A percentile compares a stretch with the other conserved stretches of the same genome.
Evolutionary conservation across 306 rosid species (phyloP).

Genomic region (Medicago ruthenica): DNA sequence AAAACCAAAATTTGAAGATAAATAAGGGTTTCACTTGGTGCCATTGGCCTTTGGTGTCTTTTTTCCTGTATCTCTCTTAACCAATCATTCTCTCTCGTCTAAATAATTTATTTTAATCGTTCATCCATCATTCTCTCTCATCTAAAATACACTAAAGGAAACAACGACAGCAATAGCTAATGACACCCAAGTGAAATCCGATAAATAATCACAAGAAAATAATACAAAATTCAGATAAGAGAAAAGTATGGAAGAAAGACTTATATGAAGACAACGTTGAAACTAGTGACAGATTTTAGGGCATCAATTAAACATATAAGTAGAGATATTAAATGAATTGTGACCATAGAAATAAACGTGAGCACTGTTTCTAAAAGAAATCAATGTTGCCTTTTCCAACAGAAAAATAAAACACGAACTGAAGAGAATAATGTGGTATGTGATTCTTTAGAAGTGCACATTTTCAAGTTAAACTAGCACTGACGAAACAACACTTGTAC

Average conservation of each 20-base stretch:
- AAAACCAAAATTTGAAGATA: slow-evolving; percentile 1
- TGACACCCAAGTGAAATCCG: not conserved
- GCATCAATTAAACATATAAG: slow-evolving; percentile 6
- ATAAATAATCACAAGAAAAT: slow-evolving; percentile 32
- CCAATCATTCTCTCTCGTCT: no score
- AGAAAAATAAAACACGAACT: slow-evolving; percentile 22
- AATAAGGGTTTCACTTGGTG: no score
- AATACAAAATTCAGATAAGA: slow-evolving; percentile 3
- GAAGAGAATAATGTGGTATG: slow-evolving; percentile 1
- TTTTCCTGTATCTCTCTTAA: no score
- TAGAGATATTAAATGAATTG: not conserved
- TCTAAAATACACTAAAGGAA: no score
- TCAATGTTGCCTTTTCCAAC: slow-evolving; percentile 20
- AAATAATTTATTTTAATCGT: no score
- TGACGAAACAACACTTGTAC: slow-evolving; percentile 24
- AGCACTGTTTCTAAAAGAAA: slow-evolving; percentile 18
- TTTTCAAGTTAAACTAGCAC: slow-evolving; percentile 32
- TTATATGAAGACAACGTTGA: slow-evolving; percentile 6
- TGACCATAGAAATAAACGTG: slow-evolving; percentile 17
- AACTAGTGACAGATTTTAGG: not conserved
- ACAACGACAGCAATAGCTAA: no score
- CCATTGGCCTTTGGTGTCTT: no score
- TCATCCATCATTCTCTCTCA: no score
- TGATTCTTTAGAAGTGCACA: slow-evolving; percentile 24
- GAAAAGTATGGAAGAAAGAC: slow-evolving; percentile 8